phyloP scores from a whole-genome alignment of 139 green algal genomes.

The Mesostigma viride region DNA sequence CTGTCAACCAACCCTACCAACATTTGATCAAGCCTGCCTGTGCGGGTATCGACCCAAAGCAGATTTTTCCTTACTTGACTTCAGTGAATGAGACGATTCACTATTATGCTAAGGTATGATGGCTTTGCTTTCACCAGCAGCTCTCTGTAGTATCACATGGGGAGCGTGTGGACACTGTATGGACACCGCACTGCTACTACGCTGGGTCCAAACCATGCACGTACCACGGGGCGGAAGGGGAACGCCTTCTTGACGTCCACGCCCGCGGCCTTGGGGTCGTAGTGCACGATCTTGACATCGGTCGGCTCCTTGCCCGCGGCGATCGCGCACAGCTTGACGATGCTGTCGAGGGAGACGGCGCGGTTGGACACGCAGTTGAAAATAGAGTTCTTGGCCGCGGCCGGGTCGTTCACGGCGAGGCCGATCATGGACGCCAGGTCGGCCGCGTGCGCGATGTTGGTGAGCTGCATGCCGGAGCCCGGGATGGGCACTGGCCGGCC shows the following conservation, averaged over 20 bases:
- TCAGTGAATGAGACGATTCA: no score
- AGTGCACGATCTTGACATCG: conserved; percentile 40
- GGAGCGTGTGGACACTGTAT: no score
- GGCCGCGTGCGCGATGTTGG: conserved; percentile 32
- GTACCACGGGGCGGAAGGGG: conserved; percentile 37
- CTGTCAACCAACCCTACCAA: no score
- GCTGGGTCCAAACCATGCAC: not conserved
- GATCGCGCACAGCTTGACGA: conserved; percentile 35
- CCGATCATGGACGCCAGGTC: conserved; percentile 43
- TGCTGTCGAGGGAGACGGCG: conserved; percentile 41
- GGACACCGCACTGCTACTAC: no score
- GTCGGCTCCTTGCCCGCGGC: conserved; percentile 26
- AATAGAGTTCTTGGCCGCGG: conserved; percentile 20
- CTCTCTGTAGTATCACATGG: no score
- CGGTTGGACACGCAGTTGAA: conserved; percentile 39
- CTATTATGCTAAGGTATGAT: not conserved
- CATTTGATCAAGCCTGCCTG: not conserved
- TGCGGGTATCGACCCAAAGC: no score
- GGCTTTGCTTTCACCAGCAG: not conserved
- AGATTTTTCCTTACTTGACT: no score
- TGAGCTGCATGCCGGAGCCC: conserved; percentile 34
- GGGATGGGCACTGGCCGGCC: conserved; percentile 40
- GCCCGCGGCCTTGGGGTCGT: conserved; percentile 36
- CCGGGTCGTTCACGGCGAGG: conserved; percentile 32
- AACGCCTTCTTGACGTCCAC: conserved; percentile 51